Evolutionary conservation across 2,329 filamentous ascomycete species (phyloP).

Genomic region (Meredithiella fracta): DNA sequence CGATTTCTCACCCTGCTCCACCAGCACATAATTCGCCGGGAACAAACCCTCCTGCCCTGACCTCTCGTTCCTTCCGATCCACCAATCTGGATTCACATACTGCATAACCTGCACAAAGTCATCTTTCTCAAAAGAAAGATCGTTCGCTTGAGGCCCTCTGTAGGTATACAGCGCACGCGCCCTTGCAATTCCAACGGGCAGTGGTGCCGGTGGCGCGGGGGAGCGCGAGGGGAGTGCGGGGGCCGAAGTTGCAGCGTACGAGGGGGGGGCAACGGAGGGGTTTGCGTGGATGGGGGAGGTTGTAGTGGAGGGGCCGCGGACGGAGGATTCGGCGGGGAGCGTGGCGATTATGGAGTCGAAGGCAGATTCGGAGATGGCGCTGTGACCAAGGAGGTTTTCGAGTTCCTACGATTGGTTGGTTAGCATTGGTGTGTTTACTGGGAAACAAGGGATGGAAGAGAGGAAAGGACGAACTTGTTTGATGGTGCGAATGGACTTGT

Average conservation of each 20-base stretch:
- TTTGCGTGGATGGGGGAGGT: slow-evolving; percentile 19
- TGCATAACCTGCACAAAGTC: slow-evolving; percentile 69
- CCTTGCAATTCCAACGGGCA: slow-evolving; percentile 41
- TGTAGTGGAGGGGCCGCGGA: slow-evolving; percentile 30
- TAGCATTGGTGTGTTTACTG: not conserved
- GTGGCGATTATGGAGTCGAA: slow-evolving; percentile 59
- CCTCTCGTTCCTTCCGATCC: slow-evolving; percentile 73
- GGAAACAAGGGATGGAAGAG: not conserved
- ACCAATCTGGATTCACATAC: slow-evolving; percentile 97
- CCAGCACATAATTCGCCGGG: slow-evolving; percentile 67
- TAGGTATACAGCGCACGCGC: slow-evolving; percentile 77
- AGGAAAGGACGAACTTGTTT: slow-evolving; percentile 48
- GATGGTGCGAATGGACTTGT: slow-evolving; percentile 73
- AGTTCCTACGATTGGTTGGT: slow-evolving; percentile 48
- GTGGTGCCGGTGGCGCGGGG: slow-evolving; percentile 23
- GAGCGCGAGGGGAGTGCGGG: slow-evolving; percentile 22
- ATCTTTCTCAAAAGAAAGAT: slow-evolving; percentile 64
- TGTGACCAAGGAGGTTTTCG: slow-evolving; percentile 71
- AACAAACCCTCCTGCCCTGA: slow-evolving; percentile 84
- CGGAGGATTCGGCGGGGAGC: slow-evolving; percentile 54
- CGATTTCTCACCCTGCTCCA: slow-evolving; percentile 45
- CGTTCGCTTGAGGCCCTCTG: slow-evolving; percentile 59
- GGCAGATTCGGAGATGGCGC: slow-evolving; percentile 57
- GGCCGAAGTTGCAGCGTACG: slow-evolving; percentile 33
- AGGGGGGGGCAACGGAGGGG: slow-evolving; percentile 26